Evolutionary conservation across 768 basidiomycete genomes (phyloP).

Genomic region (Suillus weaverae): DNA sequence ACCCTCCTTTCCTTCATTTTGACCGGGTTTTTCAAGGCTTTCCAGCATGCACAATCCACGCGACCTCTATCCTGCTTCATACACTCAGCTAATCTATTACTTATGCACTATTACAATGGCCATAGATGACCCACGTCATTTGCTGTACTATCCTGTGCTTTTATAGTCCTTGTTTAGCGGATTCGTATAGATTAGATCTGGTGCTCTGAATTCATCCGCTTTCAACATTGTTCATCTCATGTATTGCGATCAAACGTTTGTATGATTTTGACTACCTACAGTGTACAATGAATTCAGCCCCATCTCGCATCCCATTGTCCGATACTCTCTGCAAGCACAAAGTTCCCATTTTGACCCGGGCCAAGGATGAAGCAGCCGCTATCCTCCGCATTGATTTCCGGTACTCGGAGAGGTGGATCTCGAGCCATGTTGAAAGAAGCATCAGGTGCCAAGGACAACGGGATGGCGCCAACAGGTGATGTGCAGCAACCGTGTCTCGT

Average conservation of each 20-base stretch:
- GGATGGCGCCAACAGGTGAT: slow-evolving; percentile 55
- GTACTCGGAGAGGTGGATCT: slow-evolving; percentile 40
- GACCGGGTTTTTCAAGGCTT: slow-evolving; percentile 15
- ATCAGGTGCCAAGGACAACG: slow-evolving; percentile 23
- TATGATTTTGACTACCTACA: background rate
- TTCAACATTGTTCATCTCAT: slow-evolving; percentile 35
- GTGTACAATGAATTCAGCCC: slow-evolving; percentile 27
- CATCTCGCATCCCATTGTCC: slow-evolving; percentile 43
- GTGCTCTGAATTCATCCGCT: slow-evolving; percentile 35
- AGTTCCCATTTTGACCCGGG: slow-evolving; percentile 26
- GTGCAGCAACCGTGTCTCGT: slow-evolving; percentile 43
- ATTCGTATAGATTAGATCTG: slow-evolving; percentile 33
- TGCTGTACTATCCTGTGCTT: slow-evolving; percentile 33
- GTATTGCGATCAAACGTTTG: background rate
- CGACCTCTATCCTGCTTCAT: slow-evolving; percentile 23
- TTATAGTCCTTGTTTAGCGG: slow-evolving; percentile 32
- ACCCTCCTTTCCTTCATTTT: slow-evolving; percentile 9
- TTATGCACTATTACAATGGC: slow-evolving; percentile 35
- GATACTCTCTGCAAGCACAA: slow-evolving; percentile 47
- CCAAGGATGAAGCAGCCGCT: slow-evolving; percentile 47
- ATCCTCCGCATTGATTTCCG: slow-evolving; percentile 53
- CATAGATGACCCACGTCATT: slow-evolving; percentile 26
- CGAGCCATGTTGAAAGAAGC: slow-evolving; percentile 13
- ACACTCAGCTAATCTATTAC: slow-evolving; percentile 35
- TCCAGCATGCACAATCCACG: slow-evolving; percentile 17